Evolutionary conservation across 1,284 basidiomycete species (phyloP), one percentile per base, ranked within the genome.

Genomic region (Trametes polyzona): DNA sequence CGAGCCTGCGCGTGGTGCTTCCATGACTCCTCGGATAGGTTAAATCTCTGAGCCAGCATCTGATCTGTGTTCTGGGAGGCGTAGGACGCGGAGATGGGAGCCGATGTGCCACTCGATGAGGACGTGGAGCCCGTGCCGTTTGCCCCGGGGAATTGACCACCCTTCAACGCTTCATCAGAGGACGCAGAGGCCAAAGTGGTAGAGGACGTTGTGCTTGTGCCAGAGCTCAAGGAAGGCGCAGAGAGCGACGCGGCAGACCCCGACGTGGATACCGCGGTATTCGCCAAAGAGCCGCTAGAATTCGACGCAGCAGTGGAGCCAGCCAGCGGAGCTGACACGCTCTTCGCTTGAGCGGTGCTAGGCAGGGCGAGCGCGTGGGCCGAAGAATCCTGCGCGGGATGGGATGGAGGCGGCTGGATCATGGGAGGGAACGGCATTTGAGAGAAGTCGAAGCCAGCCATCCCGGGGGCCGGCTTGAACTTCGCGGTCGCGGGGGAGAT

Each of bases 401-500:
- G 49, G n/a, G 36, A 24, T 27, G 64, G 63, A 37, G 53, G 52
- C 21, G 66, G 57, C 39, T 69, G 67, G 9, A 69, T 55, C 40
- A 71, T 65, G 16, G 76, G 66, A 12, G 78, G 75, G 53, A 78
- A 78, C 44, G 78, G 82, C 30, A 81, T 73, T 55, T 80, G 78
- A 26, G 83, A 75, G 46, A 82, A 71, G 52, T 84, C 83, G 50
- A 79, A 65, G 8, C 73, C 68, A 9, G 75, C 65, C 41, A 76
- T 66, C n/a, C 74, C 68, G 3, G 77, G 76, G 9, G 82, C 79
- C 2, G 83, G 79, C 72, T 91, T 93, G 74, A 87, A 89, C 71
- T 93, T 93, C 17, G 91, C 91, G 0, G 92, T 93, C n/a, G 91
- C 91, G 24, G 91, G 90, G 9, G 92, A 93, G 61, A 93, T 92